These are phyloP conservation scores for Adansonia madagascariensis DNA, from an alignment of 441 rosid genomes.

Conservation along the genomic window DNA sequence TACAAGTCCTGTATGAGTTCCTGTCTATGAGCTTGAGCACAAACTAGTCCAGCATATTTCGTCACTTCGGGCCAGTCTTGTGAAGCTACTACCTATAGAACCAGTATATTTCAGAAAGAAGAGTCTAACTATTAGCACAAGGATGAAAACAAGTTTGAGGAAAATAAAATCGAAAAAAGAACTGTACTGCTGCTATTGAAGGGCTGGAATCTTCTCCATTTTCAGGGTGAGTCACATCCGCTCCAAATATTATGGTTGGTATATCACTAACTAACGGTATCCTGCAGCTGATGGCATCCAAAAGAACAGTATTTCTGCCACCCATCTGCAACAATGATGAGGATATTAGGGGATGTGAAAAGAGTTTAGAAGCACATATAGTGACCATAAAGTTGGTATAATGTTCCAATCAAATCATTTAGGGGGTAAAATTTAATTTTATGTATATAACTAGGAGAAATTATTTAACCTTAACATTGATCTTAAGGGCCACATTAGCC, in stretches of 20 bases:
- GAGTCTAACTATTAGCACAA: background rate
- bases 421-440: background rate
- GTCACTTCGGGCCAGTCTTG: slow-evolving; percentile 99
- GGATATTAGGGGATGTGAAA: background rate
- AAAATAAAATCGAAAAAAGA: slow-evolving; percentile 21
- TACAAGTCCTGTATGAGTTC: slow-evolving; percentile 96
- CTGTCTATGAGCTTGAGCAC: slow-evolving; percentile 98
- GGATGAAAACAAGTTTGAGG: background rate
- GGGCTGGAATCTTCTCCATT: slow-evolving; percentile 98
- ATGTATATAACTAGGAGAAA: background rate
- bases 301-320: slow-evolving; percentile 91
- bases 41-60: slow-evolving; percentile 92
- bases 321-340: slow-evolving; percentile 73
- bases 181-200: slow-evolving; percentile 86
- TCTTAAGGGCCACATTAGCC: slow-evolving; percentile 85
- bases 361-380: background rate
- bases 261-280: slow-evolving; percentile 92
- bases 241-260: slow-evolving; percentile 96
- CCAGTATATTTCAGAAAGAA: slow-evolving; percentile 26
- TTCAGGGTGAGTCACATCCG: slow-evolving; percentile 97
- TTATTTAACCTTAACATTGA: slow-evolving; percentile 77
- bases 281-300: slow-evolving; percentile 93
- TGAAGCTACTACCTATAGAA: slow-evolving; percentile 89
- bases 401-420: background rate
- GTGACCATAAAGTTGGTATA: background rate